Evolutionary conservation across 2,329 filamentous ascomycete species (phyloP), one percentile per base, ranked within the genome.

Genomic region (Arachnopeziza araneosa): DNA sequence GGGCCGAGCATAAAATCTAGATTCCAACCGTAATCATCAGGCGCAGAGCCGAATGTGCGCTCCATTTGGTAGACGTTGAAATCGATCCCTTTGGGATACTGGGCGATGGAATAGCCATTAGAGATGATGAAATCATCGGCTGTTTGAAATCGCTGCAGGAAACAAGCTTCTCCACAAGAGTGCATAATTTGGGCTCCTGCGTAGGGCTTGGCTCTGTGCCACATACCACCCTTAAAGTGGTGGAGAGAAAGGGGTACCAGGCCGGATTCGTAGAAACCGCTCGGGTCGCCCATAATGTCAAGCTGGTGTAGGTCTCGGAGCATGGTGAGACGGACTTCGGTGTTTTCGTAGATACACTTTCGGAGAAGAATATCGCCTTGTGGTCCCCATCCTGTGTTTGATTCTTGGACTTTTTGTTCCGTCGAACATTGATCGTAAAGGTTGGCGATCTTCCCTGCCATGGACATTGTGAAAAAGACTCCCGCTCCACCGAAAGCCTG

Each of bases 381-480:
- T 5, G 82, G 79, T 1, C 82, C 82, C 81, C 82, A 84, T 56
- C 82, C 82, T 0, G 80, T 80, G 70, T 84, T 79, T 21, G 82
- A 76, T 67, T 84, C 80, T 50, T 75, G 71, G 54, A 84, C 74
- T 74, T 83, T 84, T 61, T 80, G 70, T 6, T 78, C 73, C 0
- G 77, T 77, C 56, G 75, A 78, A 71, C 79, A 83, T 48, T 71
- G 71, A 8, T 75, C 74, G 63, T 77, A 81, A 21, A 78, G 67
- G n/a, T 75, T 71, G 5, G 77, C 75, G 23, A 83, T 75, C 55
- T 76, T 75, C 32, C 74, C 74, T 1, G 79, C 78, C 59, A 82
- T 69, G 17, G 80, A 75, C 36, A 72, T 21, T 23, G 70, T 66
- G 64, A 73, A 67, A 64, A 73, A 68, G 48, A 71, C 64, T 36